These are phyloP conservation scores for Zygoascus biomembranicola DNA, from an alignment of 805 yeast species.

Conservation along the genomic window DNA sequence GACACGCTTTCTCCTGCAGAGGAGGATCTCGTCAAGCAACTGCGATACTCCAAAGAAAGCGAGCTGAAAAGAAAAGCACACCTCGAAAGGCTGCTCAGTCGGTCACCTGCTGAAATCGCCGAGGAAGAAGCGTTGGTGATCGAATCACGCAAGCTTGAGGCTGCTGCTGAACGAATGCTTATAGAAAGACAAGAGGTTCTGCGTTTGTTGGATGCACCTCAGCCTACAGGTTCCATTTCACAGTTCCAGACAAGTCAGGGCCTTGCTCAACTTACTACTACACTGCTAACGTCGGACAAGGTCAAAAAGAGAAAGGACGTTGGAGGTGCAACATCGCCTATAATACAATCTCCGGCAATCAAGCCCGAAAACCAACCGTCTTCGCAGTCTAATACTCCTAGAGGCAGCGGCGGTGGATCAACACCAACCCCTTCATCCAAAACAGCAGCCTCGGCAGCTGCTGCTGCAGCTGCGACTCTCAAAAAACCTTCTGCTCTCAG, in stretches of 20 bases:
- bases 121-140: constrained; percentile 93
- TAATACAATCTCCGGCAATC: constrained; percentile 13
- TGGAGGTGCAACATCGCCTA: constrained; percentile 26
- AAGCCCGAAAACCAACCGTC: neutral
- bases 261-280: constrained; percentile 73
- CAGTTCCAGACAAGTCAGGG: constrained; percentile 84
- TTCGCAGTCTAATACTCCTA: constrained; percentile 5
- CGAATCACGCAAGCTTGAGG: constrained; percentile 87
- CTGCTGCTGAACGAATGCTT: constrained; percentile 83
- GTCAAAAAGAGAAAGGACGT: constrained; percentile 33
- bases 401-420: constrained; percentile 6
- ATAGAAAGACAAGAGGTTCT: constrained; percentile 73
- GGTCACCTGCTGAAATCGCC: constrained; percentile 95
- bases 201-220: constrained; percentile 80
- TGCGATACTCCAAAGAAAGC: constrained; percentile 59
- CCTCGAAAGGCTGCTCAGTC: constrained; percentile 60
- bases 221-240: constrained; percentile 55
- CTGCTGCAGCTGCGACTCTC: constrained; percentile 8
- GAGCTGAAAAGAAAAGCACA: constrained; percentile 79
- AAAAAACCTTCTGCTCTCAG: constrained; percentile 11
- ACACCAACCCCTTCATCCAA: neutral
- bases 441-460: constrained; percentile 1
- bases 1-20: constrained; percentile 32
- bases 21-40: constrained; percentile 49
- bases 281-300: constrained; percentile 62